A percentile compares a stretch with the other conserved stretches of the same genome.
These are phyloP conservation scores for Quercus variabilis DNA, from an alignment of 306 rosid species.

Conservation along the genomic window DNA sequence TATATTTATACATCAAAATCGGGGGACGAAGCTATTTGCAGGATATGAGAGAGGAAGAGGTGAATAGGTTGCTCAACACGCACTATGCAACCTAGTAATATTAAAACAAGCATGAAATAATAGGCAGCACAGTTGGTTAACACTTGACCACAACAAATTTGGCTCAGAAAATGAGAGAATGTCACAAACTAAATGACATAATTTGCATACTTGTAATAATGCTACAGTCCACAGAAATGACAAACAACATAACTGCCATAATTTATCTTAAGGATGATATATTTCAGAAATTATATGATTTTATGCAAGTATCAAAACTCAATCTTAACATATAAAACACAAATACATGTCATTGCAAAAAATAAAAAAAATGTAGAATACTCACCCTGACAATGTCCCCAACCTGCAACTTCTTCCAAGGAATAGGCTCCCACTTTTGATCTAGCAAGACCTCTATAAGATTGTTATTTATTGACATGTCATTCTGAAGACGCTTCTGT, in stretches of 20 bases:
- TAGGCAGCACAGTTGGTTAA: background rate
- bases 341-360: constrained; percentile 2
- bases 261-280: constrained; percentile 8
- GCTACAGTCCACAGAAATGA: constrained; percentile 11
- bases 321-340: constrained; percentile 9
- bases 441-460: constrained; percentile 67
- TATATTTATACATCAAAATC: background rate
- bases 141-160: background rate
- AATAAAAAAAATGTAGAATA: constrained; percentile 8
- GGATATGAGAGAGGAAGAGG: background rate
- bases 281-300: background rate
- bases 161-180: background rate
- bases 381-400: constrained; percentile 88
- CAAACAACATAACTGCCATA: background rate
- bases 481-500: constrained; percentile 97
- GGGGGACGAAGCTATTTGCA: background rate
- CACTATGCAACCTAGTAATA: background rate
- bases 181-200: background rate
- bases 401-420: constrained; percentile 91
- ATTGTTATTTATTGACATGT: constrained; percentile 73
- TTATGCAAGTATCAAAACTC: background rate
- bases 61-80: background rate
- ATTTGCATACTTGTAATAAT: constrained; percentile 6
- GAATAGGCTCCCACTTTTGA: constrained; percentile 74
- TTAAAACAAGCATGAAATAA: background rate